These are phyloP conservation scores for Meredithiella fracta DNA, from an alignment of 2,329 filamentous ascomycete species.

Conservation along the genomic window DNA sequence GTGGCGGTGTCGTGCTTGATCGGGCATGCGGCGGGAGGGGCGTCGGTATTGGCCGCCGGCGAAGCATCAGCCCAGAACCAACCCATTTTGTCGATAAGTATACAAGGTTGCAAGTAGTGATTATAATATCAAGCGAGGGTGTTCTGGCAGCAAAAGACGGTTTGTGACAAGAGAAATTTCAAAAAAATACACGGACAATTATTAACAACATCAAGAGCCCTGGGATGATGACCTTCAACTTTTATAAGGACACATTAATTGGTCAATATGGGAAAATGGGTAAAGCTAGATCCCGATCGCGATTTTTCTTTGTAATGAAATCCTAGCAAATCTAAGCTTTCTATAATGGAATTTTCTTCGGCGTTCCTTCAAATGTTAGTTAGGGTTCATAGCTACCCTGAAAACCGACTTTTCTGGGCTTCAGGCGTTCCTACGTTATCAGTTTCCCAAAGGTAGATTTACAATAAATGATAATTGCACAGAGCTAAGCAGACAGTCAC, in stretches of 20 bases:
- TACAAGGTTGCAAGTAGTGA: background rate
- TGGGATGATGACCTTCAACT: slow-evolving; percentile 3
- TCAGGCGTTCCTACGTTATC: background rate
- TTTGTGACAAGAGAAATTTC: background rate
- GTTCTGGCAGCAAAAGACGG: background rate
- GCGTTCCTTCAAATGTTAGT: background rate
- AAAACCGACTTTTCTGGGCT: background rate
- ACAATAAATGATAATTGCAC: background rate
- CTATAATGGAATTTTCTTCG: background rate
- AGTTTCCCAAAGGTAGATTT: background rate
- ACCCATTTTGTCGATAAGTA: slow-evolving; percentile 33
- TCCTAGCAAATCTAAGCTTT: background rate
- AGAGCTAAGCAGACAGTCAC: no score
- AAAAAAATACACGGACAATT: background rate
- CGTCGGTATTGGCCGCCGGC: slow-evolving; percentile 13
- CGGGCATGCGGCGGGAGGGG: slow-evolving; percentile 7
- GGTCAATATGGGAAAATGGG: background rate
- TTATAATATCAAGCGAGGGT: slow-evolving; percentile 12
- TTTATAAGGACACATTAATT: slow-evolving; percentile 12
- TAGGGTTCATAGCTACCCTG: background rate
- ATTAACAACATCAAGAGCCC: no score
- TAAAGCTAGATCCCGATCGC: background rate
- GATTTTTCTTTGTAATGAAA: background rate
- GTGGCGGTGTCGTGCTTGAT: slow-evolving; percentile 5
- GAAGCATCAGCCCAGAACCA: slow-evolving; percentile 46